Base-by-base conservation (phyloP, 2,329 filamentous ascomycete species). In the Gaeumannomyces sp. region DNA sequence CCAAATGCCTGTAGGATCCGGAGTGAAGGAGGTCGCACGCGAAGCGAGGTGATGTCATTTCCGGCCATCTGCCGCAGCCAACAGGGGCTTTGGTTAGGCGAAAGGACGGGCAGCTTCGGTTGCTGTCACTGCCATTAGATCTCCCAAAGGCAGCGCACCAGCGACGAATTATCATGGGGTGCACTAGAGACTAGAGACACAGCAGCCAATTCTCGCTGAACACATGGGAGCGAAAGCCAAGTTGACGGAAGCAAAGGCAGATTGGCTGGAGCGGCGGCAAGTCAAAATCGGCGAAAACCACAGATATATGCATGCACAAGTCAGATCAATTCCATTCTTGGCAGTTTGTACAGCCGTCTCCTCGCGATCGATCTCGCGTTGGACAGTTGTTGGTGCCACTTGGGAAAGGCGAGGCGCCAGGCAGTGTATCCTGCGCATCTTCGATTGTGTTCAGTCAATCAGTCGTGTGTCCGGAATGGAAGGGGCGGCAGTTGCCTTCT, bases 31-130 rank as follows among this genome's bases (percentile, higher is more conserved):
- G 45, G 45, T 25, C 22, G 19, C 45, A 53, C 45, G 22, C 45
- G 45, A 53, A 53, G 45, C 45, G 45, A 53, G n/a, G 45, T 53
- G 45, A 53, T 53, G 45, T 53, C 45, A 53, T 53, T 53, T 53
- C 45, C 45, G 22, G 19, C 22, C 45, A 53, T 53, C 22, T 53
- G 45, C 45, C 45, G 45, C 45, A 11, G 22, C n/a, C 45, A n/a
- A 11, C 45, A 53, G 45, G 45, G 45, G 45, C 22, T n/a, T 53
- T 53, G 19, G 19, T 53, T 53, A 53, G 19, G 45, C 22, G 45
- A 53, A 45, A 53, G 45, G 22, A 53, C 45, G 45, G 45, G n/a
- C n/a, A n/a, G 45, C 45, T 10, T 25, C 8, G 45, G 45, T 22
- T 7, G 38, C 38, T 50, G 38, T 50, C 38, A 22, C 38, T 22